Percentiles rank a stretch among this genome's conserved stretches.
These are phyloP conservation scores for Neospora caninum DNA, from an alignment of 169 alveolate genomes.

Conservation along the genomic window DNA sequence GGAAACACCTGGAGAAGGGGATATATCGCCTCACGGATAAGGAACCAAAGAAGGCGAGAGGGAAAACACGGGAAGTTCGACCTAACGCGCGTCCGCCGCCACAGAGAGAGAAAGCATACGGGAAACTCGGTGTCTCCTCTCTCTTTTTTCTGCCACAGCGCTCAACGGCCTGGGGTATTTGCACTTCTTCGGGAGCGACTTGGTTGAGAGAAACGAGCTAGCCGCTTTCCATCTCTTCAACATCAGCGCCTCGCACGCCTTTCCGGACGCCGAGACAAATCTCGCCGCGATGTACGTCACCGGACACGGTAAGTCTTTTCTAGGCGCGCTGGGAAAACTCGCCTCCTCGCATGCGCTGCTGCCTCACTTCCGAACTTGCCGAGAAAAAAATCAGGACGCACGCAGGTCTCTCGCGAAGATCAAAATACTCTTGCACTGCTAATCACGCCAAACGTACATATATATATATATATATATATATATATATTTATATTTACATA, in stretches of 20 bases:
- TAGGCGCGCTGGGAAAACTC: not conserved
- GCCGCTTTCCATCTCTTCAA: constrained; percentile 76
- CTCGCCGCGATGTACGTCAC: constrained; percentile 72
- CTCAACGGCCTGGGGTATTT: constrained; percentile 73
- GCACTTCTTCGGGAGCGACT: constrained; percentile 72
- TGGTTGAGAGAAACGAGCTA: constrained; percentile 50
- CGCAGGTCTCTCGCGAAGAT: too few species aligned
- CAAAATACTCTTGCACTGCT: too few species aligned
- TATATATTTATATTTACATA: too few species aligned
- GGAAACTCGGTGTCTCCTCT: too few species aligned
- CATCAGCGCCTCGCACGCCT: constrained; percentile 42
- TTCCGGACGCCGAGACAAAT: constrained; percentile 75
- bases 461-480: too few species aligned
- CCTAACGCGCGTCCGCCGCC: not conserved
- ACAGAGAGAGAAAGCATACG: too few species aligned
- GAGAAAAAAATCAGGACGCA: too few species aligned
- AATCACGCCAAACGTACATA: too few species aligned
- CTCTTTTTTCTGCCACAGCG: constrained; percentile 55
- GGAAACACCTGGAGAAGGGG: not conserved
- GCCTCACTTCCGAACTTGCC: too few species aligned
- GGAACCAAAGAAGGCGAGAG: not conserved
- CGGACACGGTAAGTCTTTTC: constrained; percentile 53
- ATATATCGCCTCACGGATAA: not conserved
- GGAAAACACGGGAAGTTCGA: not conserved
- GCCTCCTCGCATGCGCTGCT: too few species aligned